A percentile compares a stretch with the other conserved stretches of the same genome.
Conservation (phyloP, 768 basidiomycete species). For the Termitomyces titanicus region DNA sequence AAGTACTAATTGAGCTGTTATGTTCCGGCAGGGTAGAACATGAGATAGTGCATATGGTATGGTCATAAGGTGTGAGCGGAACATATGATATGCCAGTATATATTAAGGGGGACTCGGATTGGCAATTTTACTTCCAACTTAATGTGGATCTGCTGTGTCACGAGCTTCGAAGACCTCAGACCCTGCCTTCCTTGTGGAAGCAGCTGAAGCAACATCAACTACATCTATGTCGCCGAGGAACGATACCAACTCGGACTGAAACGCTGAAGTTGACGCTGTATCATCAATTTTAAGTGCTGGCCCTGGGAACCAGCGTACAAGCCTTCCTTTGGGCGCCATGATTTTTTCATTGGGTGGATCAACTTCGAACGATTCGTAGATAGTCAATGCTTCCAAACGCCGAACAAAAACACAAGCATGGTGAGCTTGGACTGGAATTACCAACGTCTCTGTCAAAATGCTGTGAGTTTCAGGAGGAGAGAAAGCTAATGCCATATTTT, state of each 20-base stretch:
- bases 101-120: too few relatives aligned
- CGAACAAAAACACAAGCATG: slow-evolving; percentile 45
- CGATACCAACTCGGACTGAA: slow-evolving; percentile 31
- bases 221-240: slow-evolving; percentile 37
- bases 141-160: slow-evolving; percentile 37
- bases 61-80: too few relatives aligned
- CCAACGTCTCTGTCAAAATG: slow-evolving; percentile 29
- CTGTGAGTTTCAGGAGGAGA: too few relatives aligned
- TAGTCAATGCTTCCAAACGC: slow-evolving; percentile 19
- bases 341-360: slow-evolving; percentile 32
- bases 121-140: too few relatives aligned
- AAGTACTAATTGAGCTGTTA: too few relatives aligned
- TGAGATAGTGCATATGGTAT: too few relatives aligned
- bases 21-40: too few relatives aligned
- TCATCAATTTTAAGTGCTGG: slow-evolving; percentile 36
- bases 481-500: too few relatives aligned
- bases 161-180: slow-evolving; percentile 31
- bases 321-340: slow-evolving; percentile 36
- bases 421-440: slow-evolving; percentile 38
- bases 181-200: slow-evolving; percentile 35
- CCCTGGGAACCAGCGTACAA: slow-evolving; percentile 43
- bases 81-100: too few relatives aligned
- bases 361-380: slow-evolving; percentile 46
- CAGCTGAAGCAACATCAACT: slow-evolving; percentile 28
- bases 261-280: slow-evolving; percentile 19